Evolutionary conservation across 1,284 basidiomycete species (phyloP), one percentile per base, ranked within the genome.

Genomic region (Cystobasidium pallidum): DNA sequence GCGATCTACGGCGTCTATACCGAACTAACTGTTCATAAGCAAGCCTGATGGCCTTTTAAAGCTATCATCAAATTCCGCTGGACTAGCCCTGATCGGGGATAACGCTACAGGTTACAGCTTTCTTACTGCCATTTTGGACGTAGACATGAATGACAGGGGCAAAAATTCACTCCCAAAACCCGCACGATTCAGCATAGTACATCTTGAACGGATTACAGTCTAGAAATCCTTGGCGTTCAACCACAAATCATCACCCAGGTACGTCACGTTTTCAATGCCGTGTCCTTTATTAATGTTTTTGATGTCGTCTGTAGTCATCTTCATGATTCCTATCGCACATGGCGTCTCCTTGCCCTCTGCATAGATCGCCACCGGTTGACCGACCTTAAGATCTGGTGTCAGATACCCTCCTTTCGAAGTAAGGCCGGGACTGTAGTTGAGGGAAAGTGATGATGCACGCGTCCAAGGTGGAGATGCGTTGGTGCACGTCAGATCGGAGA

Each of bases 261-360:
- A 89, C 66, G 89, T 87, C 32, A 90, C 84, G 32, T 91, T 90
- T 82, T 98, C 94, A 26, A 98, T 91, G 0, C 88, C 95, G 47
- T 94, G 86, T 47, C 88, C 92, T 82, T 97, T 98, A 79, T 94
- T 96, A 32, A 92, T 84, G 80, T 85, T 86, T 81, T 88, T 87
- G 81, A 99, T 95, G 65, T 98, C 94, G 78, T 94, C 92, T 34
- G 92, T 91, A 61, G 86, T 84, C 75, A 94, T 83, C 80, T 91
- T 90, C 75, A 90, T 88, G 72, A 93, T 83, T 2, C 96, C 96
- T 70, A 99, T 86, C 0, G 89, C 95, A 36, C 92, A 88, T 0
- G 94, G 89, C 77, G 93, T 88, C 75, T 94, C 90, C 82, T 99
- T 99, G n/a, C 94, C 95, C 81, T 99, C 94, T 19, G 94, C 92